Conservation (phyloP, 768 basidiomycete species). For the Clavaria fumosa region DNA sequence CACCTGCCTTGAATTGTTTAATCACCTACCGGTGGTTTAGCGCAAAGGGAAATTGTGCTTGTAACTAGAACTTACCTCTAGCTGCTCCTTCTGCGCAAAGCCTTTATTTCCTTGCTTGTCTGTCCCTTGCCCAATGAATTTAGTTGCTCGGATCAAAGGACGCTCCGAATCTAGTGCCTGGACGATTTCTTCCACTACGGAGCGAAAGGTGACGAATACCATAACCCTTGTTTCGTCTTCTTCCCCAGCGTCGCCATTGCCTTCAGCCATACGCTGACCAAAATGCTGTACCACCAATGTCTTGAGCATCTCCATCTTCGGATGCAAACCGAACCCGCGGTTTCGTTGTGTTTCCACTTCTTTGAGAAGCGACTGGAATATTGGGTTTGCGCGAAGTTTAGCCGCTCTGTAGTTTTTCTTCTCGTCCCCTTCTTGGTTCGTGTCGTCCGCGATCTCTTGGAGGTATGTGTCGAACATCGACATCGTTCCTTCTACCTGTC, state of each 20-base stretch:
- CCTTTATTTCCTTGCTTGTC: conserved; percentile 82
- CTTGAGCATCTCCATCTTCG: conserved; percentile 82
- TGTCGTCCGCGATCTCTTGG: conserved; percentile 29
- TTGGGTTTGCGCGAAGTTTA: conserved; percentile 33
- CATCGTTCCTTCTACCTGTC: conserved; percentile 69
- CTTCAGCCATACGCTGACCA: conserved; percentile 31
- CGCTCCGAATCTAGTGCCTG: conserved; percentile 57
- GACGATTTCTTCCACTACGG: conserved; percentile 85
- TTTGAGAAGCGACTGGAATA: conserved; percentile 48
- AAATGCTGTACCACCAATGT: conserved; percentile 71
- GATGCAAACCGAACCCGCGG: conserved; percentile 53
- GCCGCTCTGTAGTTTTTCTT: conserved; percentile 32
- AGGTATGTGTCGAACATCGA: conserved; percentile 62
- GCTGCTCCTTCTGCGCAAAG: conserved; percentile 79
- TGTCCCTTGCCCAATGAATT: conserved; percentile 82
- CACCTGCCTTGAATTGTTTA: conserved; percentile 70
- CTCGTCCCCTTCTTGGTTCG: conserved; percentile 18
- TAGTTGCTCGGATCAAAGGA: conserved; percentile 66
- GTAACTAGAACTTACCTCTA: conserved; percentile 41
- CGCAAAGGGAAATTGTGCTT: background rate
- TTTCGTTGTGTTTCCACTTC: conserved; percentile 49
- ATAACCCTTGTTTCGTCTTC: conserved; percentile 64
- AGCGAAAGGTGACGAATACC: conserved; percentile 87
- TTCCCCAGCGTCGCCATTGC: conserved; percentile 24
- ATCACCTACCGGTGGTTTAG: conserved; percentile 45